Evolutionary conservation across 1,284 basidiomycete species (phyloP).

Genomic region (Ganoderma sinense): DNA sequence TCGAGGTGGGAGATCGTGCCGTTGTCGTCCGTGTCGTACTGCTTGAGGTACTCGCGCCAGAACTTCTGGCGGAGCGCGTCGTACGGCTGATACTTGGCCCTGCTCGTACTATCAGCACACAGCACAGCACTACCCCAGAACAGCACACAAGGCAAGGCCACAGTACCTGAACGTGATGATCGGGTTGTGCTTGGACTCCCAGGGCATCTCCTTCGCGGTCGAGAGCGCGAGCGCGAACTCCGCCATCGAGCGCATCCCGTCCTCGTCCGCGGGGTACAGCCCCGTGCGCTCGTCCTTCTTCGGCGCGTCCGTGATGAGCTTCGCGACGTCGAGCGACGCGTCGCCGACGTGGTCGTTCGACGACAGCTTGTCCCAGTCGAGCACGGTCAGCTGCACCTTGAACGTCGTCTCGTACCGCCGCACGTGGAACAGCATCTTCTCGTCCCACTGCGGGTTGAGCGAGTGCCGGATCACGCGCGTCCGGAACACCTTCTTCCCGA

Average conservation of each 20-base stretch:
- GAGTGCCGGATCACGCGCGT: slow-evolving; percentile 91
- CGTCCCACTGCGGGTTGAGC: slow-evolving; percentile 93
- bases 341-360: slow-evolving; percentile 91
- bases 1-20: slow-evolving; percentile 85
- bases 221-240: slow-evolving; percentile 67
- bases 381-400: slow-evolving; percentile 82
- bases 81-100: slow-evolving; percentile 96
- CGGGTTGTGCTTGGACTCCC: slow-evolving; percentile 73
- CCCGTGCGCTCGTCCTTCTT: slow-evolving; percentile 78
- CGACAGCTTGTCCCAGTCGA: slow-evolving; percentile 95
- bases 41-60: slow-evolving; percentile 90
- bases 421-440: slow-evolving; percentile 96
- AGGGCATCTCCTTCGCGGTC: slow-evolving; percentile 62
- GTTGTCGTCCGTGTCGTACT: slow-evolving; percentile 93
- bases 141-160: slow-evolving; percentile 37
- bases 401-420: slow-evolving; percentile 84
- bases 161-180: slow-evolving; percentile 65
- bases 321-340: slow-evolving; percentile 70
- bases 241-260: slow-evolving; percentile 68
- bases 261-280: slow-evolving; percentile 67
- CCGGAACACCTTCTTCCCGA: slow-evolving; percentile 96
- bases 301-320: slow-evolving; percentile 78
- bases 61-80: slow-evolving; percentile 90
- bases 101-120: slow-evolving; percentile 32
- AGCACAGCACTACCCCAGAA: slow-evolving; percentile 21